Evolutionary conservation across 768 basidiomycete genomes (phyloP).

Genomic region (Auricularia cornea): DNA sequence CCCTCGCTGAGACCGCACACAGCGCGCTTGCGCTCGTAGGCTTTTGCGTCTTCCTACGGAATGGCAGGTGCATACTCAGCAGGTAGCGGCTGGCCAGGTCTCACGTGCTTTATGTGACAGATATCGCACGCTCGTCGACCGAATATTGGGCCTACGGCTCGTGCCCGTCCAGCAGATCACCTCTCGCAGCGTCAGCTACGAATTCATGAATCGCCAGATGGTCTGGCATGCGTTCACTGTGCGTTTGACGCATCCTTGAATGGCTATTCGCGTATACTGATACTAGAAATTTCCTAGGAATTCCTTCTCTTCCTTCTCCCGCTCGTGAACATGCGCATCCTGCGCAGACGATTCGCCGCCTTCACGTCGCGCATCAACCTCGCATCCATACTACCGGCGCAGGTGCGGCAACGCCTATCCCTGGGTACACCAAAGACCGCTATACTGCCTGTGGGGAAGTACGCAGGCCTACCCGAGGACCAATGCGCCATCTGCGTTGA

Average conservation of each 20-base stretch:
- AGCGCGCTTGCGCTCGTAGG: conserved; percentile 57
- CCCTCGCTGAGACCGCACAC: conserved; percentile 58
- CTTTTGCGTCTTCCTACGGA: conserved; percentile 76
- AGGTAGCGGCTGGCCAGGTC: not conserved
- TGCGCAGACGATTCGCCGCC: conserved; percentile 50
- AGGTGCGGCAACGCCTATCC: conserved; percentile 8
- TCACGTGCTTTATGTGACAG: conserved; percentile 30
- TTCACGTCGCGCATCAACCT: conserved; percentile 11
- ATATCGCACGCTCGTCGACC: conserved; percentile 76
- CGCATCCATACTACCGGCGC: conserved; percentile 6
- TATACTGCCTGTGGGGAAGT: conserved; percentile 40
- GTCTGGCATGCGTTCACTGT: conserved; percentile 99
- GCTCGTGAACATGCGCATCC: conserved; percentile 58
- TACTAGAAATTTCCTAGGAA: conserved; percentile 50
- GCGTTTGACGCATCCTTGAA: conserved; percentile 20
- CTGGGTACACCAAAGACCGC: conserved; percentile 2
- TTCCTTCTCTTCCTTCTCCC: conserved; percentile 90
- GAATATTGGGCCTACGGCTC: conserved; percentile 66
- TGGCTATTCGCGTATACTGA: not conserved
- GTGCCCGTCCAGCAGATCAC: conserved; percentile 61
- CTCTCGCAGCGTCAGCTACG: conserved; percentile 86
- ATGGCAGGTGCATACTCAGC: conserved; percentile 62
- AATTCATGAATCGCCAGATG: conserved; percentile 99
- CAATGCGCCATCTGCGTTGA: conserved; percentile 90
- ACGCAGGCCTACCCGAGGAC: conserved; percentile 55